Base-by-base conservation (phyloP, 225 moss, liverwort and hornwort genomes). In the Asterella californica region DNA sequence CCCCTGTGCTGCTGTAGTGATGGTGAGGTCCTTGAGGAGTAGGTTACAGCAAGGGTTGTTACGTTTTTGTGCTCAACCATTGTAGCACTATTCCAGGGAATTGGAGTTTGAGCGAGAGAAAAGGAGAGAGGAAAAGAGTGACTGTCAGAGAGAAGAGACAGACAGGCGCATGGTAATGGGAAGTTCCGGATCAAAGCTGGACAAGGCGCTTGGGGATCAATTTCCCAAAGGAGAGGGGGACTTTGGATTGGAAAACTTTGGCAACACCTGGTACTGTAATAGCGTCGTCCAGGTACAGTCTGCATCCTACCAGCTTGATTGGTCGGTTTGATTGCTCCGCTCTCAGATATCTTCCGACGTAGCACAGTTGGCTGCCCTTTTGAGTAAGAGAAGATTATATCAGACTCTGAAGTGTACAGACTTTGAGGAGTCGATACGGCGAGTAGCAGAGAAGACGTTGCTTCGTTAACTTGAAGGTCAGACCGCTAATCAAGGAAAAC, bases 101-200 rank as follows among this genome's bases (percentile, higher is more conserved):
- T 65, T 74, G 17, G 42, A 60, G 70, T 36, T 10, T 72, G 80
- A 38, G 50, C 47, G 80, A 63, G 79, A 80, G 80, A 60, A 81
- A 77, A 71, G 46, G 53, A 84, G 53, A 47, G 49, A 81, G 79
- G 82, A 24, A n/a, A n/a, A 63, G 63, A 63, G 80, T 76, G 80
- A 19, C 38, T 32, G 80, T 50, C 46, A 25, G 74, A 75, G 85
- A 83, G 81, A 80, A 53, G 83, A 78, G 75, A 52, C 50, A 83
- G 57, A 46, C 48, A 79, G 80, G 84, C 90, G 89, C 90, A 91
- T 93, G 96, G 91, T 97, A 93, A 97, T 97, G 96, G 96, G 94
- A 91, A 89, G 93, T 82, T 94, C 96, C 70, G 96, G 94, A 89
- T 97, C 94, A 87, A 97, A 94, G 90, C 90, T 97, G 90, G 93